A percentile compares a stretch with the other conserved stretches of the same genome.
These are phyloP conservation scores for Dunaliella sp. DNA, from an alignment of 139 green algal species.

Conservation along the genomic window DNA sequence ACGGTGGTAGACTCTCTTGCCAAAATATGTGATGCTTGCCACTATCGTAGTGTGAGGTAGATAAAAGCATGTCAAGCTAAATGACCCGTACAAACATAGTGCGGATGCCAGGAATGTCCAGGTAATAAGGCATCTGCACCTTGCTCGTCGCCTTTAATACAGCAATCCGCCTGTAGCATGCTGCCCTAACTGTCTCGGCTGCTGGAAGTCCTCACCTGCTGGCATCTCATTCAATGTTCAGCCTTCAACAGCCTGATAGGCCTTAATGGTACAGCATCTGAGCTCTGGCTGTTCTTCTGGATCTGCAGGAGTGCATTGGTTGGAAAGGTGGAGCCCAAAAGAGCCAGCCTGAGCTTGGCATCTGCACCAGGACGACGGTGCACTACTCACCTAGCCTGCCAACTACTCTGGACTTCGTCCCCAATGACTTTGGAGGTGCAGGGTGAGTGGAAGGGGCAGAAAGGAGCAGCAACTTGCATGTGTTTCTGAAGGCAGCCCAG, in stretches of 20 bases:
- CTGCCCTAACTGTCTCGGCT: no score
- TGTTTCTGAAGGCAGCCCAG: no score
- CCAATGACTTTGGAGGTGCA: neutral
- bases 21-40: no score
- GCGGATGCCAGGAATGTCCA: no score
- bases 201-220: neutral
- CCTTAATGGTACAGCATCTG: no score
- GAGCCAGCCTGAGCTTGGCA: conserved; percentile 13
- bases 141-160: neutral
- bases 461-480: no score
- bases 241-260: no score
- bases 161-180: neutral
- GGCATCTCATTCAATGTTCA: neutral
- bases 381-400: conserved; percentile 60
- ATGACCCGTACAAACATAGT: no score
- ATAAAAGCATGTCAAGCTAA: no score
- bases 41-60: no score
- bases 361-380: conserved; percentile 53
- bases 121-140: neutral
- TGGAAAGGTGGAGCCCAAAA: conserved; percentile 25
- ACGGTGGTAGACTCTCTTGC: neutral
- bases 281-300: neutral
- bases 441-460: neutral
- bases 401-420: conserved; percentile 1
- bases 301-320: conserved; percentile 31